Percentiles rank a stretch among this genome's conserved stretches.
Conservation (phyloP, 139 green algal genomes). For the Micromonas commoda region DNA sequence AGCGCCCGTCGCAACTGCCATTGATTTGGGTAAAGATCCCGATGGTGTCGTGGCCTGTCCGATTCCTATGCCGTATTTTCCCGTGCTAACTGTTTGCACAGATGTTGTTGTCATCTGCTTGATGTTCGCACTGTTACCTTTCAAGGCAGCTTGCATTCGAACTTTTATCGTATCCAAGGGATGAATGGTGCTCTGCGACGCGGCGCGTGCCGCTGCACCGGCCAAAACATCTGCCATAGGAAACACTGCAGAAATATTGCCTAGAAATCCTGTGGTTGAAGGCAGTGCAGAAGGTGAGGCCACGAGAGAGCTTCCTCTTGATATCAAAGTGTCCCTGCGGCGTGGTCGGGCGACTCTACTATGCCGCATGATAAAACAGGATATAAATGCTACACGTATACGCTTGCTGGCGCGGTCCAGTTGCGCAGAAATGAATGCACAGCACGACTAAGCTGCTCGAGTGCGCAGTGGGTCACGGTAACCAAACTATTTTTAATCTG, state of each 20-base stretch:
- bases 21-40: neutral
- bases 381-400: too few species aligned
- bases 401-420: too few species aligned
- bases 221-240: constrained; percentile 27
- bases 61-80: constrained; percentile 18
- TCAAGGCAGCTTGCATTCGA: constrained; percentile 30
- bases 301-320: neutral
- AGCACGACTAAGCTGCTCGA: too few species aligned
- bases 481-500: too few species aligned
- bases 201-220: constrained; percentile 18
- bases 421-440: too few species aligned
- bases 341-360: too few species aligned
- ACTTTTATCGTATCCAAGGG: constrained; percentile 37
- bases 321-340: too few species aligned
- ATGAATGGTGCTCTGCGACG: constrained; percentile 29
- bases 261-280: neutral
- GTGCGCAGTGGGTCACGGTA: too few species aligned
- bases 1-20: neutral
- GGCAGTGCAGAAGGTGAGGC: neutral
- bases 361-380: too few species aligned
- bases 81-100: neutral
- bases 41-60: neutral
- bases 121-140: neutral
- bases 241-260: neutral
- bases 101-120: neutral